Conservation (phyloP, 2,329 filamentous ascomycete genomes). For the Arthrobotrys megalospora region DNA sequence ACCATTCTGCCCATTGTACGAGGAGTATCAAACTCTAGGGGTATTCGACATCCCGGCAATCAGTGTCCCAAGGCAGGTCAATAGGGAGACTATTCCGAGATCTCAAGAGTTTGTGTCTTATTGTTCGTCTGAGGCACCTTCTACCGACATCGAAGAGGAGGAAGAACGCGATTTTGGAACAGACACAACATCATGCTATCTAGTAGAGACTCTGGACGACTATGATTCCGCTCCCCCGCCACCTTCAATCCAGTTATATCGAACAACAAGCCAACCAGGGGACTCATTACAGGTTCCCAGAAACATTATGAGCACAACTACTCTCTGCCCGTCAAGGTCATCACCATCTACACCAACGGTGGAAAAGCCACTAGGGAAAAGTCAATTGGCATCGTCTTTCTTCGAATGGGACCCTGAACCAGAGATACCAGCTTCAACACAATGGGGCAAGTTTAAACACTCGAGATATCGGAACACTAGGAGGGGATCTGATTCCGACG, state of each 20-base stretch:
- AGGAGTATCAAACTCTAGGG: constrained; percentile 53
- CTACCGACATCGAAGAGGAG: constrained; percentile 25
- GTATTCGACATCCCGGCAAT: constrained; percentile 48
- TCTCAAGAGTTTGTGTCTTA: constrained; percentile 27
- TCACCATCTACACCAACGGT: constrained; percentile 32
- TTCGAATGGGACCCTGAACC: constrained; percentile 56
- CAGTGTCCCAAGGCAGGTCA: constrained; percentile 15
- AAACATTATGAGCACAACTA: constrained; percentile 11
- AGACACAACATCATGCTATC: constrained; percentile 17
- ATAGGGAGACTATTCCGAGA: constrained; percentile 6
- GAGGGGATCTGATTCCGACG: constrained; percentile 51
- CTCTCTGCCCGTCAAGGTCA: constrained; percentile 37
- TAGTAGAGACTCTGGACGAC: constrained; percentile 15
- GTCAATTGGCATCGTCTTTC: constrained; percentile 31
- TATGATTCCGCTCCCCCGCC: constrained; percentile 38
- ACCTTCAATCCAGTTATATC: constrained; percentile 46
- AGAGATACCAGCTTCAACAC: constrained; percentile 25
- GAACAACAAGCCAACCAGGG: constrained; percentile 50
- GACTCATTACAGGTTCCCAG: constrained; percentile 3
- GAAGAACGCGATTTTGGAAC: constrained; percentile 26
- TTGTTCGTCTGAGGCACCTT: constrained; percentile 39
- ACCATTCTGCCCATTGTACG: constrained; percentile 55
- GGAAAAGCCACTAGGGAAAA: constrained; percentile 28
- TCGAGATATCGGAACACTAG: constrained; percentile 37
- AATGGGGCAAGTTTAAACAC: constrained; percentile 49